Evolutionary conservation across 345 rosid genomes (phyloP).

Genomic region (Pistacia integerrima): DNA sequence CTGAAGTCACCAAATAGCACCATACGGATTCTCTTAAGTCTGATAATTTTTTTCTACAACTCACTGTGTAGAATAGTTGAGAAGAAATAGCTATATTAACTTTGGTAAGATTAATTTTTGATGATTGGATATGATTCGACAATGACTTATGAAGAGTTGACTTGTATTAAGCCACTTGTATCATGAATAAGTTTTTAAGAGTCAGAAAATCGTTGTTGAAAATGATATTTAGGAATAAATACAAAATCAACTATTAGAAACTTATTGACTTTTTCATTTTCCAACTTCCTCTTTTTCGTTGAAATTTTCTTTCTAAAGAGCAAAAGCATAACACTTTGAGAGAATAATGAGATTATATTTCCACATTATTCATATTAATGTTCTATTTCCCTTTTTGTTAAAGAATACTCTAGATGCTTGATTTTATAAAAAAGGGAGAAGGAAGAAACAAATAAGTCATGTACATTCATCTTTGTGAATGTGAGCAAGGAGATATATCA

Average conservation of each 20-base stretch:
- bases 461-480: too few species aligned
- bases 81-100: too few species aligned
- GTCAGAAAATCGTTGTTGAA: not conserved
- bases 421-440: too few species aligned
- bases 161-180: not conserved
- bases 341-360: not conserved
- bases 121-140: not conserved
- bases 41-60: too few species aligned
- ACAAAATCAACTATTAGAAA: not conserved
- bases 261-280: not conserved
- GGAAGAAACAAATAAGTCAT: too few species aligned
- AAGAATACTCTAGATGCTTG: too few species aligned
- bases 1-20: conserved; percentile 11
- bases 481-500: too few species aligned
- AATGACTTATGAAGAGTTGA: not conserved
- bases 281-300: not conserved
- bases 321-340: not conserved
- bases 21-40: conserved; percentile 25
- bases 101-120: not conserved
- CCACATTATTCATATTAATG: too few species aligned
- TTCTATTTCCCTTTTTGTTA: too few species aligned
- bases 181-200: not conserved
- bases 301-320: not conserved
- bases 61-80: too few species aligned
- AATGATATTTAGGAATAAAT: not conserved